Conservation (phyloP, 2,329 filamentous ascomycete species). For the Colletotrichum sp. region DNA sequence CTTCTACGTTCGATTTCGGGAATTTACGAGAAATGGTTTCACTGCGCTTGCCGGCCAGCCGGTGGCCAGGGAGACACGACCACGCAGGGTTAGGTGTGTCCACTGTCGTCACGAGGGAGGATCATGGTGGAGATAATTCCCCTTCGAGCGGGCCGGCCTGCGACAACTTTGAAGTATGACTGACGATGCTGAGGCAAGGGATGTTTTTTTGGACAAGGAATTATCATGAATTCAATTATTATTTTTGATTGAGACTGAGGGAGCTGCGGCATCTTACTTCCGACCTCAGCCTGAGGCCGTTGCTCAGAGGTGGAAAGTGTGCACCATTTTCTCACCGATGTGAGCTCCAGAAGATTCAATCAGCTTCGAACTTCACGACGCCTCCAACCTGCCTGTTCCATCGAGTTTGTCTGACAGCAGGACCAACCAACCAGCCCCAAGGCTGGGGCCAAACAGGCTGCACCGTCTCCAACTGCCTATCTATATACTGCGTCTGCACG, state of each 20-base stretch:
- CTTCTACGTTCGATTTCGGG: not conserved
- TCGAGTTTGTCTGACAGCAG: not conserved
- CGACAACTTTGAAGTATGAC: not conserved
- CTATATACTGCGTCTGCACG: not conserved
- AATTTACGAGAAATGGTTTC: not conserved
- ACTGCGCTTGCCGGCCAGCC: not conserved
- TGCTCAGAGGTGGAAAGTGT: rapidly evolving
- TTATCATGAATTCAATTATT: not conserved
- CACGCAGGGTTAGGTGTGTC: rapidly evolving
- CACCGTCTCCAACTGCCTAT: not conserved
- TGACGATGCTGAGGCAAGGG: not conserved
- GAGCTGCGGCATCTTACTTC: not conserved
- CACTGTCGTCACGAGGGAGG: rapidly evolving
- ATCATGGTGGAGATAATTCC: rapidly evolving
- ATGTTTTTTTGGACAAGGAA: not conserved
- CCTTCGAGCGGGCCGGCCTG: not conserved
- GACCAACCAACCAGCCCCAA: not conserved
- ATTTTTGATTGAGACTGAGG: not conserved
- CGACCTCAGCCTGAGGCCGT: not conserved
- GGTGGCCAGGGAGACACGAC: not conserved
- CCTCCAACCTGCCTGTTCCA: not conserved
- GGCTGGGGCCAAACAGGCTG: not conserved
- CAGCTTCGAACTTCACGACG: not conserved
- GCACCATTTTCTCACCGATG: not conserved
- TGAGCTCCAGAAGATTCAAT: not conserved